Percentiles rank a stretch among this genome's conserved stretches.
Evolutionary conservation across 352 stramenopile genomes (phyloP).

Genomic region (Hyaloperonospora brassicae): DNA sequence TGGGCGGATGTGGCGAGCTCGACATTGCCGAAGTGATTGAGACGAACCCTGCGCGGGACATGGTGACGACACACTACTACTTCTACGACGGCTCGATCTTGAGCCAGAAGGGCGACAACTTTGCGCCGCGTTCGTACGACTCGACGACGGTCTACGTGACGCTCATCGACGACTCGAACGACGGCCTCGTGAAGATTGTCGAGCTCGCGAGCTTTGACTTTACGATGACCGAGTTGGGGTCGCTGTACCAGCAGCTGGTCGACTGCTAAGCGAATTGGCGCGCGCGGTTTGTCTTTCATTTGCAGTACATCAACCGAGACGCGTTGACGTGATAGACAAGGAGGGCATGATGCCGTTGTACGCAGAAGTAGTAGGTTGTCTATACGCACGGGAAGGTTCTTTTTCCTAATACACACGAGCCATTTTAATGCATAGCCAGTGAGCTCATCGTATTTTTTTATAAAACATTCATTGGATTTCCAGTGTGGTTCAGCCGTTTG

Average conservation of each 20-base stretch:
- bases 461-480: no score
- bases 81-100: conserved; percentile 42
- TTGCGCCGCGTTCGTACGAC: conserved; percentile 27
- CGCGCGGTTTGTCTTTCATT: not conserved
- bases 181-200: conserved; percentile 54
- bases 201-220: conserved; percentile 52
- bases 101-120: conserved; percentile 38
- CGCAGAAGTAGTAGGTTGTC: no score
- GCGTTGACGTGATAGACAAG: no score
- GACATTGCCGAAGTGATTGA: conserved; percentile 65
- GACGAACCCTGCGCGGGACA: conserved; percentile 27
- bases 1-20: conserved; percentile 54
- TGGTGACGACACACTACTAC: conserved; percentile 59
- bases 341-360: no score
- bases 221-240: conserved; percentile 19
- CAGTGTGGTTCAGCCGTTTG: no score
- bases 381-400: no score
- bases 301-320: no score
- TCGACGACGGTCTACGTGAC: conserved; percentile 44
- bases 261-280: conserved; percentile 16
- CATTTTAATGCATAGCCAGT: no score
- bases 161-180: conserved; percentile 45
- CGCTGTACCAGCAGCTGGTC: conserved; percentile 28
- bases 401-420: no score
- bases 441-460: no score